Evolutionary conservation across 1,284 basidiomycete species (phyloP), one percentile per base, ranked within the genome.

Genomic region (Ceratobasidium sp.): DNA sequence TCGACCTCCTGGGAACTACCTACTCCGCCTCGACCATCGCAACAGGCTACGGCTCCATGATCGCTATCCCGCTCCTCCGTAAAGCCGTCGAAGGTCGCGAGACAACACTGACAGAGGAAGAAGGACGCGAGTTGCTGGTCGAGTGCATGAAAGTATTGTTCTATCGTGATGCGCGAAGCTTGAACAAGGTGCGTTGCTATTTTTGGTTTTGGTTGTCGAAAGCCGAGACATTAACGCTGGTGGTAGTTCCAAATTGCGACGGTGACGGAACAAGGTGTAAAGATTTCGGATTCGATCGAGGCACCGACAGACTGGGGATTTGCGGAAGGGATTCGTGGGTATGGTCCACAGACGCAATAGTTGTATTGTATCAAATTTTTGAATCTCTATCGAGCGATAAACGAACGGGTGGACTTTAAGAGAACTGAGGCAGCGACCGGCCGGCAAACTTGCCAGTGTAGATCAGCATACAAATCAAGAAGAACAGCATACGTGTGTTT

Each of bases 1-100:
- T 99, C 61, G 97, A 99, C 84, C 88, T 99, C n/a, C 88, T 98
- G 19, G 98, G 98, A 40, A 98, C 96, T 32, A 99, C 98, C 0
- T 99, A 99, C 83, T 90, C 93, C 11, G 90, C 96, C 8, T 92
- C 95, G n/a, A 97, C 96, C 5, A 90, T 99, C 51, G 98, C 97
- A 1, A 99, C 98, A 0, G 97, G 98, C 0, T 99, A 95, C 83
- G 98, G 97, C n/a, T 89, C 92, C 22, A 93, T 97, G 85, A 93
- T 99, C 75, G 97, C 97, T 1, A 93, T 96, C 81, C 98, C 98
- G 0, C 86, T 99, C 19, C 88, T 99, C 44, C 91, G 97, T 54
- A 94, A 93, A 81, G 95, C 94, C 32, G 93, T 96, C 17, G 96
- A 99, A 83, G 95, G 94, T 1, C 86, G 87, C 29, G 94, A 96